Evolutionary conservation across 306 rosid genomes (phyloP).

Genomic region (Prunus salicina): DNA sequence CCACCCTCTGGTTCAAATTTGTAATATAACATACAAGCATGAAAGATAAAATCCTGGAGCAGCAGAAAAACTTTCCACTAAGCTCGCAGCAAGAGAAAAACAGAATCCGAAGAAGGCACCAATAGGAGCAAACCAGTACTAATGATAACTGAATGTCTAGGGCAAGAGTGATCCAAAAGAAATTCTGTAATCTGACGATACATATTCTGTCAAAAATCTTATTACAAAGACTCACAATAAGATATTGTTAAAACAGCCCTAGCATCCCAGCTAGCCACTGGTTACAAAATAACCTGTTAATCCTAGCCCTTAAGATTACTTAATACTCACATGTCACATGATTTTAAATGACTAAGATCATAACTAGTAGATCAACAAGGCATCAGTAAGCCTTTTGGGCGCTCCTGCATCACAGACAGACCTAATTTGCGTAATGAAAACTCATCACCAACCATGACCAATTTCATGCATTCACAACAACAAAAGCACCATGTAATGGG

Average conservation of each 20-base stretch:
- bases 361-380: background rate
- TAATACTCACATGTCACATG: background rate
- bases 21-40: background rate
- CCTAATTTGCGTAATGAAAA: background rate
- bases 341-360: background rate
- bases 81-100: background rate
- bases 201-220: background rate
- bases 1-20: background rate
- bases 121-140: background rate
- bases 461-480: background rate
- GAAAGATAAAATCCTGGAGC: background rate
- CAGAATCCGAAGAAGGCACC: background rate
- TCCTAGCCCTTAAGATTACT: background rate
- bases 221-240: background rate
- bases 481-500: background rate
- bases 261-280: background rate
- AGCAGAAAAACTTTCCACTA: background rate
- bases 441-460: background rate
- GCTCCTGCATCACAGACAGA: background rate
- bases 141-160: background rate
- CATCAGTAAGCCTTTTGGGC: background rate
- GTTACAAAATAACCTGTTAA: background rate
- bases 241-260: background rate
- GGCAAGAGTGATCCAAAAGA: background rate
- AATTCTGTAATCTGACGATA: background rate